These are phyloP conservation scores for Aspergillus leporis DNA, from an alignment of 495 filamentous ascomycete species.

Conservation along the genomic window DNA sequence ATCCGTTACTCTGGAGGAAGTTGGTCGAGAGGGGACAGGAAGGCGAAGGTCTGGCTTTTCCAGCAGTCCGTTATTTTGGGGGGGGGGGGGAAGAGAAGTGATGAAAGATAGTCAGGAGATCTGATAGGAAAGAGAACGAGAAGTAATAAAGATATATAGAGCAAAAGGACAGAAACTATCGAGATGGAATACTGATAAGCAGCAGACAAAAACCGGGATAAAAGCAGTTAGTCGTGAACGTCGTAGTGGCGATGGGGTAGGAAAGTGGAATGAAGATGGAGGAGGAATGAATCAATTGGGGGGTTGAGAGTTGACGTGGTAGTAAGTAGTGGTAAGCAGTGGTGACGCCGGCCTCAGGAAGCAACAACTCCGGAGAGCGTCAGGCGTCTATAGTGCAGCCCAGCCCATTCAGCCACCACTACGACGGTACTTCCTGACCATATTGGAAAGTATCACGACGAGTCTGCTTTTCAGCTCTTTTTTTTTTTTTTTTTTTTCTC, in stretches of 20 bases:
- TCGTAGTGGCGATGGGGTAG: constrained; percentile 9
- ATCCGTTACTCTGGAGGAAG: constrained; percentile 40
- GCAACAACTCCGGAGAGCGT: constrained; percentile 37
- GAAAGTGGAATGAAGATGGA: constrained; percentile 19
- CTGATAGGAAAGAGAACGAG: constrained; percentile 3
- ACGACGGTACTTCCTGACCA: no score
- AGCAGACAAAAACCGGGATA: constrained; percentile 1
- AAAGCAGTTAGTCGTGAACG: constrained; percentile 4
- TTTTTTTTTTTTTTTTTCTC: background rate
- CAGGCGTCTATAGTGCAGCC: constrained; percentile 42
- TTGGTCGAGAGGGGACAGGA: constrained; percentile 26
- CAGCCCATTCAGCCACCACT: constrained; percentile 2
- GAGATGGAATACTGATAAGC: background rate
- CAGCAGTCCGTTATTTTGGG: constrained; percentile 16
- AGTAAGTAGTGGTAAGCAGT: constrained; percentile 21
- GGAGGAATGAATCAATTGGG: constrained; percentile 13
- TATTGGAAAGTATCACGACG: background rate
- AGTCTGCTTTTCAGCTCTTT: background rate
- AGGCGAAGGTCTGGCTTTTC: constrained; percentile 16
- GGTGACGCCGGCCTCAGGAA: constrained; percentile 31
- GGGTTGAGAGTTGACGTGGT: constrained; percentile 31
- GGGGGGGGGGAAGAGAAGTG: constrained; percentile 4
- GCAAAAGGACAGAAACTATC: constrained; percentile 4
- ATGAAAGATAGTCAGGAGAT: constrained; percentile 2
- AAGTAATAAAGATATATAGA: constrained; percentile 4